Evolutionary conservation across 306 rosid species (phyloP).

Genomic region (Casuarina cunninghamiana): DNA sequence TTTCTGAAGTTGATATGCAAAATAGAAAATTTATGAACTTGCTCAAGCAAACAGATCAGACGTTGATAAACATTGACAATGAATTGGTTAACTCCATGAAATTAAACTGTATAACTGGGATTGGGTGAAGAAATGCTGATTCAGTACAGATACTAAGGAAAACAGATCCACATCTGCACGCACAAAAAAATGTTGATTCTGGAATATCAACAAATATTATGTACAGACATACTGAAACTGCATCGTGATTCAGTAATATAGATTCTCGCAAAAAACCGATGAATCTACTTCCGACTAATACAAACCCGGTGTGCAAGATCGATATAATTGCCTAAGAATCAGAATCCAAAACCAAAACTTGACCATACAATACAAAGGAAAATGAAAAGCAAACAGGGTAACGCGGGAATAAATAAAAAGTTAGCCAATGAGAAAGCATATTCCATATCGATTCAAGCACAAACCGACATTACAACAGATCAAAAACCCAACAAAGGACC

Average conservation of each 20-base stretch:
- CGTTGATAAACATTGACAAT: not conserved
- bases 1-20: not conserved
- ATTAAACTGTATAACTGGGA: not conserved
- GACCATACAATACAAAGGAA: not conserved
- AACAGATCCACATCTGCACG: not conserved
- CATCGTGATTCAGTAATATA: not conserved
- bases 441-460: not conserved
- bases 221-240: not conserved
- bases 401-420: not conserved
- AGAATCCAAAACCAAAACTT: not conserved
- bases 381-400: not conserved
- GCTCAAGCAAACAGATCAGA: not conserved
- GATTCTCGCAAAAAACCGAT: not conserved
- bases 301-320: not conserved
- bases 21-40: not conserved
- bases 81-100: not conserved
- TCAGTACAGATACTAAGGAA: not conserved
- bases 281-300: not conserved
- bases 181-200: not conserved
- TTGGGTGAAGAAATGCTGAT: no score
- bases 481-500: constrained; percentile 17
- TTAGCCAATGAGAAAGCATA: constrained; percentile 6
- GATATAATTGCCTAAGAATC: not conserved
- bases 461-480: constrained; percentile 24
- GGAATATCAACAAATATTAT: not conserved